Conservation (phyloP, 768 basidiomycete species). For the Xerocomus brunneocitrinus region DNA sequence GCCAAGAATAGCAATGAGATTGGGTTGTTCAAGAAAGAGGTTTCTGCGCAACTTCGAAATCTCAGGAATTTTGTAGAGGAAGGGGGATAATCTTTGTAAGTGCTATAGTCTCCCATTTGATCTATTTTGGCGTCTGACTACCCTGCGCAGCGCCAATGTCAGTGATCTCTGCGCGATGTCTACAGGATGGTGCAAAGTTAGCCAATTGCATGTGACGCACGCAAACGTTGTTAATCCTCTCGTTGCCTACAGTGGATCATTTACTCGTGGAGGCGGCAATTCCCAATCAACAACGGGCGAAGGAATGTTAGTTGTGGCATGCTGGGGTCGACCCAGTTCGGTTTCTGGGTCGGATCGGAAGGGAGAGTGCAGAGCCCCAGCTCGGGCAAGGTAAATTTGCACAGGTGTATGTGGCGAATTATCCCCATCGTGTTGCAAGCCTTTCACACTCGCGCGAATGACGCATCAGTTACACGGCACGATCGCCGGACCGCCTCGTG, state of each 20-base stretch:
- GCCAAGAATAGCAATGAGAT: slow-evolving; percentile 84
- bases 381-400: background rate
- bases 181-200: background rate
- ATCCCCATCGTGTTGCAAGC: background rate
- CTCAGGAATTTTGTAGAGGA: slow-evolving; percentile 65
- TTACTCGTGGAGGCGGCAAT: background rate
- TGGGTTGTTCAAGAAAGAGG: slow-evolving; percentile 74
- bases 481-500: background rate
- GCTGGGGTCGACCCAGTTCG: background rate
- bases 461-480: background rate
- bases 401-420: background rate
- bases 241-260: background rate
- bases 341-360: background rate
- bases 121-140: background rate
- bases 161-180: background rate
- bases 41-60: slow-evolving; percentile 65
- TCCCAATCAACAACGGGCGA: background rate
- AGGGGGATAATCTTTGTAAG: slow-evolving; percentile 26
- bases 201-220: background rate
- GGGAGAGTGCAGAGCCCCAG: background rate
- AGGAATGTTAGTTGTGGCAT: background rate
- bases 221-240: background rate
- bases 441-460: background rate
- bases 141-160: background rate
- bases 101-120: background rate